Percentiles rank a stretch among this genome's conserved stretches.
These are phyloP conservation scores for Talaromyces piceae DNA, from an alignment of 2,329 filamentous ascomycete genomes.

Conservation along the genomic window DNA sequence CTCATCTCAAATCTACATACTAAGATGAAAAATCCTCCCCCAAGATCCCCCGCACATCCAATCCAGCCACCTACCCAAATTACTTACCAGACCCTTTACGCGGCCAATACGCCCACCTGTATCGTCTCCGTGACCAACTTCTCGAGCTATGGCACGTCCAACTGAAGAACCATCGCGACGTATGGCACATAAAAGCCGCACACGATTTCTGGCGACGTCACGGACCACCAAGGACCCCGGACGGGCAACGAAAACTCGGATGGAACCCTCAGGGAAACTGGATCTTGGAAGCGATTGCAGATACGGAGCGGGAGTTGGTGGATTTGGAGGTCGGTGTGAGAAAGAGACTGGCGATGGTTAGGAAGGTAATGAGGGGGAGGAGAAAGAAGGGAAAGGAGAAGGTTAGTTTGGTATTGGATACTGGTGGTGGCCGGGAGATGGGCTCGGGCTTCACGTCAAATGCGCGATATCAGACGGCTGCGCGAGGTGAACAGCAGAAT, in stretches of 20 bases:
- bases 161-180: constrained; percentile 10
- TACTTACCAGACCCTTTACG: constrained; percentile 3
- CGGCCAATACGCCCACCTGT: constrained; percentile 9
- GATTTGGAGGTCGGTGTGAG: not conserved
- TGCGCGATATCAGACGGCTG: not conserved
- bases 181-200: constrained; percentile 13
- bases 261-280: constrained; percentile 12
- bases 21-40: not conserved
- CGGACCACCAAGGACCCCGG: constrained; percentile 7
- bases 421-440: not conserved
- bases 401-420: not conserved
- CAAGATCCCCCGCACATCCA: constrained; percentile 13
- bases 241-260: constrained; percentile 11
- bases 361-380: not conserved
- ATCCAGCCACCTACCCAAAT: constrained; percentile 4
- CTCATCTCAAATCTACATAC: not conserved
- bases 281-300: constrained; percentile 12
- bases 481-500: not conserved
- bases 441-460: not conserved
- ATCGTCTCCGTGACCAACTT: constrained; percentile 12
- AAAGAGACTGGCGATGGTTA: not conserved
- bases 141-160: constrained; percentile 16
- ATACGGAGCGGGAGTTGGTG: not conserved
- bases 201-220: constrained; percentile 15
- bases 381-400: not conserved